Evolutionary conservation across 2,329 filamentous ascomycete genomes (phyloP).

Genomic region (Claviceps pazoutovae): DNA sequence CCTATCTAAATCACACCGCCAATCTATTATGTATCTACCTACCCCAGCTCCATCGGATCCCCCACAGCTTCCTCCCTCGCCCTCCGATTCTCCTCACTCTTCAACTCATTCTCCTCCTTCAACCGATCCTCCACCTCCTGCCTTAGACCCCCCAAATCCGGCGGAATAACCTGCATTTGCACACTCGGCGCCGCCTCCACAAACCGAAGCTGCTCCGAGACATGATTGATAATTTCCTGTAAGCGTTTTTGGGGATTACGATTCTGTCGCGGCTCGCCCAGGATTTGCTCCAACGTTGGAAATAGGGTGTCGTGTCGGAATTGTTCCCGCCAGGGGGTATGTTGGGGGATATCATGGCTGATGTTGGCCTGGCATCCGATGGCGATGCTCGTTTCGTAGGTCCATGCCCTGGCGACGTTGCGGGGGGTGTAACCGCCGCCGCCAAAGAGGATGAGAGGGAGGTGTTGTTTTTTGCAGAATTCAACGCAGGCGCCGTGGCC

Average conservation of each 20-base stretch:
- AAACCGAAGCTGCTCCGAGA: conserved; percentile 76
- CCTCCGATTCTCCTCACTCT: conserved; percentile 37
- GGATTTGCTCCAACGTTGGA: conserved; percentile 63
- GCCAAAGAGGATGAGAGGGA: conserved; percentile 82
- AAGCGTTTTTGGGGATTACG: conserved; percentile 67
- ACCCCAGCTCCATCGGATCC: conserved; percentile 34
- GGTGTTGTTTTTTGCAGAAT: conserved; percentile 66
- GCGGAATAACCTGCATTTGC: conserved; percentile 67
- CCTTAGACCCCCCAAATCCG: conserved; percentile 55
- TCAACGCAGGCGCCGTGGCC: conserved; percentile 86
- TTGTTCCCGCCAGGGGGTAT: conserved; percentile 75
- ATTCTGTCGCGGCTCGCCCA: conserved; percentile 58
- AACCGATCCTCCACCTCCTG: conserved; percentile 55
- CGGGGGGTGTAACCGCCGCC: conserved; percentile 93
- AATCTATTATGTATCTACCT: too few relatives aligned
- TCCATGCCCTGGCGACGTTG: conserved; percentile 94
- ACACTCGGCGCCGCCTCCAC: conserved; percentile 76
- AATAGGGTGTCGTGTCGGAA: conserved; percentile 83
- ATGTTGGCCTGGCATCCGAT: conserved; percentile 62
- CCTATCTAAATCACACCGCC: not conserved
- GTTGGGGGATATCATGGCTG: conserved; percentile 56
- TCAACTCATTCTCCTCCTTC: conserved; percentile 49
- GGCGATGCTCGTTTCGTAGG: conserved; percentile 86
- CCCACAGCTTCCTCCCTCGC: conserved; percentile 44
- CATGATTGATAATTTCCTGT: conserved; percentile 59